phyloP scores from a whole-genome alignment of 192 early-diverging fungal species.

The Coemansia interrupta region DNA sequence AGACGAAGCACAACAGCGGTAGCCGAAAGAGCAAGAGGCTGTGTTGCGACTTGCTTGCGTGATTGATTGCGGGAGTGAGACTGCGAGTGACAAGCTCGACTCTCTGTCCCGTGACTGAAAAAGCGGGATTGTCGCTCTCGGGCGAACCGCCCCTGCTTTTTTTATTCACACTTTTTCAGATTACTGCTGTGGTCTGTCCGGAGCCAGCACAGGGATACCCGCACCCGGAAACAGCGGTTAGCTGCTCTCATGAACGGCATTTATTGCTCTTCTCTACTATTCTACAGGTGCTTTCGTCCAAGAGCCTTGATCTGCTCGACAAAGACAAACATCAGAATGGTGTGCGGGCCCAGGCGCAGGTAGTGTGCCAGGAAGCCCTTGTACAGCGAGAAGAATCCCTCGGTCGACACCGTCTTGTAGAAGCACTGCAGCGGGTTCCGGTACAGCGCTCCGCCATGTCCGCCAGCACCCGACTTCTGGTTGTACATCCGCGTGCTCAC shows the following conservation, averaged over 20 bases:
- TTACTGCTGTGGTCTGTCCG: no score
- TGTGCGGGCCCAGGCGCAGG: conserved; percentile 88
- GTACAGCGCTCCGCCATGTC: conserved; percentile 73
- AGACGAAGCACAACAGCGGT: no score
- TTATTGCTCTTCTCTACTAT: neutral
- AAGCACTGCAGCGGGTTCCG: conserved; percentile 79
- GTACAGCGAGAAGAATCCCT: conserved; percentile 80
- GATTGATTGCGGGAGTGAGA: no score
- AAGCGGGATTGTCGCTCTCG: no score
- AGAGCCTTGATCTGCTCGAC: conserved; percentile 68
- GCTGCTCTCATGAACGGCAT: neutral
- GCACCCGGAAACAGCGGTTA: no score
- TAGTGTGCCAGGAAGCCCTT: conserved; percentile 93
- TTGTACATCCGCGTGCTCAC: conserved; percentile 94
- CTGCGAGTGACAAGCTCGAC: no score
- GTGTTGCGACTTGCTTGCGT: no score
- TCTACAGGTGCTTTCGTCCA: conserved; percentile 30
- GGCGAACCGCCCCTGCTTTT: no score
- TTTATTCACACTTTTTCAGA: no score
- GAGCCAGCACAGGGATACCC: no score
- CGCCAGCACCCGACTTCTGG: conserved; percentile 59
- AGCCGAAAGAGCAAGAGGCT: no score
- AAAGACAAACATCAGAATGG: conserved; percentile 89
- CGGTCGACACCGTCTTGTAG: conserved; percentile 75
- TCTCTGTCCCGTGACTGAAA: no score